phyloP scores from a whole-genome alignment of 495 filamentous ascomycete species.

The Daldinia childiae region DNA sequence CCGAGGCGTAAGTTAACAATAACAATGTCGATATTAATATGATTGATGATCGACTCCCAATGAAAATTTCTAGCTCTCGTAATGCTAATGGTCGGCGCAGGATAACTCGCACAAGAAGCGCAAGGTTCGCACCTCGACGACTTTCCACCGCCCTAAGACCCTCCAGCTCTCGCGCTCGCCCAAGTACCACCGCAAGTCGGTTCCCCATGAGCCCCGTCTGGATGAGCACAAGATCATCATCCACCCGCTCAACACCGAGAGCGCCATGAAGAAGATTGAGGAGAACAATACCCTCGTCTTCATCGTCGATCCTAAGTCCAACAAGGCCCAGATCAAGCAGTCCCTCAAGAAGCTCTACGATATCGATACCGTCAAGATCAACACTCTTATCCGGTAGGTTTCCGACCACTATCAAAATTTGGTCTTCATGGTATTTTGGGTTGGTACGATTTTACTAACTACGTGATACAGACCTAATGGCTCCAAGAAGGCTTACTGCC shows the following conservation, averaged over 20 bases:
- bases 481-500: slow-evolving; percentile 97
- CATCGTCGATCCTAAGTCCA: slow-evolving; percentile 97
- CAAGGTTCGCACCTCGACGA: slow-evolving; percentile 91
- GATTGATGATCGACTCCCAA: neutral
- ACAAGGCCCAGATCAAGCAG: slow-evolving; percentile 99
- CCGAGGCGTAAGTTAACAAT: slow-evolving; percentile 74
- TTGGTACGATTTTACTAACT: slow-evolving; percentile 26
- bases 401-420: neutral
- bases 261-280: slow-evolving; percentile 99
- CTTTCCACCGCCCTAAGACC: slow-evolving; percentile 87
- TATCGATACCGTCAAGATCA: slow-evolving; percentile 97
- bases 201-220: slow-evolving; percentile 87
- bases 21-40: neutral
- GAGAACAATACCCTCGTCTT: slow-evolving; percentile 99
- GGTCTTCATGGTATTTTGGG: neutral
- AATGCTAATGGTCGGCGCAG: slow-evolving; percentile 24
- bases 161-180: slow-evolving; percentile 88
- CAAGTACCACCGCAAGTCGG: slow-evolving; percentile 92
- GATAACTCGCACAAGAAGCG: slow-evolving; percentile 82
- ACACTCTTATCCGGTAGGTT: slow-evolving; percentile 93
- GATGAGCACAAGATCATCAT: slow-evolving; percentile 90
- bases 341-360: slow-evolving; percentile 99
- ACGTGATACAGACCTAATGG: slow-evolving; percentile 78
- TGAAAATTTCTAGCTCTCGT: neutral
- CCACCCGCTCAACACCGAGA: slow-evolving; percentile 94